Evolutionary conservation across 371 early-diverging fungal species (phyloP).

Genomic region (Chytridium lagenaria): DNA sequence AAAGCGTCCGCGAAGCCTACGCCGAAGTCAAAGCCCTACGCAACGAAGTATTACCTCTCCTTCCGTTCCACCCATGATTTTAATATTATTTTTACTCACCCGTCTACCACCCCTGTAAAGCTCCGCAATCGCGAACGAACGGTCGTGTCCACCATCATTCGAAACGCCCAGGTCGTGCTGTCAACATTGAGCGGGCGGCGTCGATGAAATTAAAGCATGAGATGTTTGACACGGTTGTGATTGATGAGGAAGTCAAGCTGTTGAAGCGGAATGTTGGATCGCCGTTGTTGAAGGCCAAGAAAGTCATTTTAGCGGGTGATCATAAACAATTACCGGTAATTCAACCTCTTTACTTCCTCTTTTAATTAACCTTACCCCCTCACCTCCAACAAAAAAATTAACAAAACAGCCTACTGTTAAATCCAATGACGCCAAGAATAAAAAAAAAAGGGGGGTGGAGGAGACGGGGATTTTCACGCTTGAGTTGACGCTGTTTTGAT

Average conservation of each 20-base stretch:
- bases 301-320: slow-evolving; percentile 93
- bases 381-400: too few species aligned
- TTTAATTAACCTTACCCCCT: too few species aligned
- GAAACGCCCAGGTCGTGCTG: slow-evolving; percentile 61
- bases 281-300: slow-evolving; percentile 78
- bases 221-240: slow-evolving; percentile 88
- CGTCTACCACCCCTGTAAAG: slow-evolving; percentile 12
- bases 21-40: slow-evolving; percentile 73
- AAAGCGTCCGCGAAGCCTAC: slow-evolving; percentile 73
- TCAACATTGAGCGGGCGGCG: slow-evolving; percentile 58
- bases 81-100: background rate
- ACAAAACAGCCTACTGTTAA: slow-evolving; percentile 70
- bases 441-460: background rate
- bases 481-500: slow-evolving; percentile 74
- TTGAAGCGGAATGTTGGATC: slow-evolving; percentile 86
- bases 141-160: slow-evolving; percentile 69
- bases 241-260: slow-evolving; percentile 91
- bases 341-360: slow-evolving; percentile 13
- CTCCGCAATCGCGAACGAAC: slow-evolving; percentile 70
- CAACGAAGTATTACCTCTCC: slow-evolving; percentile 49
- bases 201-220: slow-evolving; percentile 60
- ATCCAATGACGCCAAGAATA: slow-evolving; percentile 37
- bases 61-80: background rate
- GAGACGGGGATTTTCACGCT: slow-evolving; percentile 41
- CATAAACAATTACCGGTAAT: slow-evolving; percentile 83